phyloP scores from a whole-genome alignment of 257 asterid genomes.

The Salvia rosmarinus region DNA sequence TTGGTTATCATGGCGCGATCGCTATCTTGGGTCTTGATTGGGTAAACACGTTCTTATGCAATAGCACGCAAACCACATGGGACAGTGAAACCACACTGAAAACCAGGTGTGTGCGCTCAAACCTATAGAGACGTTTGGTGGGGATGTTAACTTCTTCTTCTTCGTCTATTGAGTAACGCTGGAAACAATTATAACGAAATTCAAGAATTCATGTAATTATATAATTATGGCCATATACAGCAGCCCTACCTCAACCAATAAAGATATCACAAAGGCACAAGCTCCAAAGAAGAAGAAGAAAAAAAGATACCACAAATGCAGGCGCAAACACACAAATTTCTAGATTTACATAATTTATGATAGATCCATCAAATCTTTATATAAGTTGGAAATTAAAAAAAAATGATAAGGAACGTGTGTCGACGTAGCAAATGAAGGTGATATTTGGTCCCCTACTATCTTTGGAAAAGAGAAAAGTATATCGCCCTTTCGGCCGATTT shows the following conservation, averaged over 20 bases:
- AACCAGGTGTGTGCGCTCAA: too few species aligned
- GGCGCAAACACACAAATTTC: neutral
- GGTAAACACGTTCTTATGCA: too few species aligned
- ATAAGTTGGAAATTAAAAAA: too few species aligned
- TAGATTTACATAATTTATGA: neutral
- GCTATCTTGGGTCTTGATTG: too few species aligned
- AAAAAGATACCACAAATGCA: neutral
- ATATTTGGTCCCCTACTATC: constrained; percentile 31
- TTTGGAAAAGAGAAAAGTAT: constrained; percentile 10
- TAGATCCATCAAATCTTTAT: neutral
- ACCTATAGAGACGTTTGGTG: too few species aligned
- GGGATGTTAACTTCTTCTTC: too few species aligned
- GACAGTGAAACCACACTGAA: too few species aligned
- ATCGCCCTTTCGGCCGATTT: constrained; percentile 34
- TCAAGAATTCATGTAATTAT: too few species aligned
- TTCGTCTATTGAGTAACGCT: too few species aligned
- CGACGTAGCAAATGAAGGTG: neutral
- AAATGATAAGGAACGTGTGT: constrained; percentile 12
- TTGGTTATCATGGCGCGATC: too few species aligned
- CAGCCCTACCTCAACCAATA: constrained; percentile 7
- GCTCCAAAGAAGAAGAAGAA: neutral
- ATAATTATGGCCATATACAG: neutral
- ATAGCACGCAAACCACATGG: too few species aligned
- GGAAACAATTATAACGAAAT: too few species aligned
- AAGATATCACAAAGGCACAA: neutral